Evolutionary conservation across 495 filamentous ascomycete species (phyloP), one percentile per base, ranked within the genome.

Genomic region (Evernia prunastri): DNA sequence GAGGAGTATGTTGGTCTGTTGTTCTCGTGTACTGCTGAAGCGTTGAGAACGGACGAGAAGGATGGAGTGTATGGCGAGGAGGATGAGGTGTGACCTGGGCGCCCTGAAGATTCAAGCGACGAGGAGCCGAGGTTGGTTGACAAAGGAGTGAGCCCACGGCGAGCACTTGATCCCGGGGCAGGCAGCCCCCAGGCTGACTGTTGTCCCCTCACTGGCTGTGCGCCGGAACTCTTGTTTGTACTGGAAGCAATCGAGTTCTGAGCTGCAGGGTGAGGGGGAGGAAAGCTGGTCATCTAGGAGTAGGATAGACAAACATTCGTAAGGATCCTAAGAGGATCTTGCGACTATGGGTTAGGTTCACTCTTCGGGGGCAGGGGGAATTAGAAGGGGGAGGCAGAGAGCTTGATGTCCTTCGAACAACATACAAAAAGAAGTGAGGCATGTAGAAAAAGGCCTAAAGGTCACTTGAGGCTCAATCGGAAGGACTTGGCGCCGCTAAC

Each of bases 201-300:
- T 77, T 85, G 80, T 72, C 78, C 70, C 71, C 79, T 78, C 70
- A 78, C 73, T 72, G 79, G 73, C 71, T 81, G 77, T 76, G 78
- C 76, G 76, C 81, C 80, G n/a, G 81, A 78, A 70, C 78, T 75
- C 72, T 78, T 82, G 74, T 80, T 79, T 72, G 79, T 77, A 78
- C 78, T 78, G 76, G 82, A 80, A 81, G 79, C 79, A 78, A 79
- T 84, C 75, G 82, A 83, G 77, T 85, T 81, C 77, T 81, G 80
- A 76, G 81, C 77, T 78, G 78, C 79, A 81, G 81, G 80, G 74
- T 79, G 78, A 78, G 82, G 80, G 77, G 81, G 78, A 54, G 51
- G 51, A 80, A 80, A 81, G 78, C 81, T 82, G 80, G 77, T 85
- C 82, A 85, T 85, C 81, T 83, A 84, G 80, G 81, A 82, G 80